Evolutionary conservation across 768 basidiomycete genomes (phyloP).

Genomic region (Omphalotus guepiniiformis): DNA sequence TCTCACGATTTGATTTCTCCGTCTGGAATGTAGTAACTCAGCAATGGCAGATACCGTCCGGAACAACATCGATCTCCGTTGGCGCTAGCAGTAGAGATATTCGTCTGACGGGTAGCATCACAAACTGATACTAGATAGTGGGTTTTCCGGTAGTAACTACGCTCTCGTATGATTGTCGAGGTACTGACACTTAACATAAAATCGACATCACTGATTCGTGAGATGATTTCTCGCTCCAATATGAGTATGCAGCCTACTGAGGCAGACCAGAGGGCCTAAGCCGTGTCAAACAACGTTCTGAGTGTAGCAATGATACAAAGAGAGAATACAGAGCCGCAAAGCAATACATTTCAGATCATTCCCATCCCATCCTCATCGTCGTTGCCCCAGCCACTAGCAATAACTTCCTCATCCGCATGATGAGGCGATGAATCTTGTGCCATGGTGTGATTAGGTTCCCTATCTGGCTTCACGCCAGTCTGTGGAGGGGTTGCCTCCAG

Average conservation of each 20-base stretch:
- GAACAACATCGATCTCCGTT: conserved; percentile 40
- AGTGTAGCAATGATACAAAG: not conserved
- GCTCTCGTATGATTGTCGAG: too few relatives aligned
- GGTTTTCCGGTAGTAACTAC: too few relatives aligned
- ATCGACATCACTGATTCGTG: not conserved
- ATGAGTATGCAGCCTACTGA: too few relatives aligned
- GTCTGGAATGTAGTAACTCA: conserved; percentile 52
- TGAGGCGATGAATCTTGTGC: conserved; percentile 24
- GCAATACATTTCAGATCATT: conserved; percentile 30
- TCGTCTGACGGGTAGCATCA: conserved; percentile 37
- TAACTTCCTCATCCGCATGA: conserved; percentile 54
- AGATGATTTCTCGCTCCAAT: not conserved
- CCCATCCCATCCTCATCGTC: conserved; percentile 76
- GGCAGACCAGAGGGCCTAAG: too few relatives aligned
- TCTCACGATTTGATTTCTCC: conserved; percentile 49
- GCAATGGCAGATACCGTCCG: conserved; percentile 51
- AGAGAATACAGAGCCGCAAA: conserved; percentile 2
- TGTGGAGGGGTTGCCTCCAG: too few relatives aligned
- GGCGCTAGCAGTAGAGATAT: conserved; percentile 51
- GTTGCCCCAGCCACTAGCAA: conserved; percentile 69
- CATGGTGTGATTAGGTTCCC: too few relatives aligned
- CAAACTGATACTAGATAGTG: conserved; percentile 22
- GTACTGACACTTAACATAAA: not conserved
- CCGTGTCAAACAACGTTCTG: too few relatives aligned
- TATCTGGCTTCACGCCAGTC: too few relatives aligned